Evolutionary conservation across 331 rosid genomes (phyloP).

Genomic region (Acacia concinna): DNA sequence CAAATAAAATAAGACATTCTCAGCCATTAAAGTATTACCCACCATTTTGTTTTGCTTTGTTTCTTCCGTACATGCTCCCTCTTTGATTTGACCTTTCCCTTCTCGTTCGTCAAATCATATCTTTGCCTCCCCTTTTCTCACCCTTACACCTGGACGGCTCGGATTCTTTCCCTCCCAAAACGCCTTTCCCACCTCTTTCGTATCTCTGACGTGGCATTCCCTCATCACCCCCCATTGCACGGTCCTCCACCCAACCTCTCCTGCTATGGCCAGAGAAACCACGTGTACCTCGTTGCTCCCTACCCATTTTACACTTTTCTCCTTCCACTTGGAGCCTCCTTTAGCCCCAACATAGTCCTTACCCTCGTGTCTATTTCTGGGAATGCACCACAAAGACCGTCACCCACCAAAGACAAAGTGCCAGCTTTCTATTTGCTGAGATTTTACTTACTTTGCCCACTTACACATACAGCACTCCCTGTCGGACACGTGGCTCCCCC

Average conservation of each 20-base stretch:
- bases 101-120: background rate
- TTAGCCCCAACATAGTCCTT: too few relatives aligned
- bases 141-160: constrained; percentile 7
- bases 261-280: background rate
- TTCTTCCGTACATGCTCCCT: background rate
- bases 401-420: background rate
- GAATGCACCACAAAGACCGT: background rate
- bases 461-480: background rate
- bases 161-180: constrained; percentile 15
- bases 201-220: background rate
- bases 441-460: background rate
- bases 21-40: too few relatives aligned
- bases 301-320: background rate
- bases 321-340: background rate
- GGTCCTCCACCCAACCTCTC: background rate
- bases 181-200: background rate
- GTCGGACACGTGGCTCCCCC: background rate
- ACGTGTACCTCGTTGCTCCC: background rate
- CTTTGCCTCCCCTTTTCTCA: background rate
- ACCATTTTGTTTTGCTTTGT: background rate
- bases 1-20: too few relatives aligned
- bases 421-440: background rate
- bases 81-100: background rate
- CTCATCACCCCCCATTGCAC: background rate
- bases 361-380: background rate